Evolutionary conservation across 2,329 filamentous ascomycete species (phyloP), one percentile per base, ranked within the genome.

Genomic region (Phialophora verrucosa): DNA sequence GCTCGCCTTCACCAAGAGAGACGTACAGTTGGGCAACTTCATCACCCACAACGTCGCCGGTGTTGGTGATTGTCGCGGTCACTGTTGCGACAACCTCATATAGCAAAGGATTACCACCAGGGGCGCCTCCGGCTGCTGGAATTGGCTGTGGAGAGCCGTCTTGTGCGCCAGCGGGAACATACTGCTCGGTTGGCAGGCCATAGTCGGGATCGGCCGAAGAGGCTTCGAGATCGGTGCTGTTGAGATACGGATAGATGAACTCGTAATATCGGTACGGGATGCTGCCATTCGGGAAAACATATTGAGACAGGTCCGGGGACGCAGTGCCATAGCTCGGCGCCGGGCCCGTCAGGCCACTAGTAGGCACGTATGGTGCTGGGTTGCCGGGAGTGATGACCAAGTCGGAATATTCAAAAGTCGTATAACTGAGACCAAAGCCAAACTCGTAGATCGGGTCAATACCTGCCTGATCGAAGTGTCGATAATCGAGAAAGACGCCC

Each of bases 1-100:
- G 83, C 74, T 97, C 91, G 44, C 89, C 84, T 0, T 92, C 93
- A 58, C 93, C 94, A 2, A 96, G 90, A 32, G 85, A 88, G 62
- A 98, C 74, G 78, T 98, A 94, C 64, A 87, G 72, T 72, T 87
- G 84, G 5, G 82, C 81, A 54, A 87, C 83, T 69, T 86, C 84
- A 27, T 83, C 80, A 42, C 83, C 84, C 14, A 71, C 71, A 50
- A 83, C 74, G 3, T 72, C 71, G 27, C 84, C 84, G 1, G 81
- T 83, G 75, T 86, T 87, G 25, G 78, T 81, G 68, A 87, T 78
- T 5, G 79, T 83, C 2, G 80, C 83, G 5, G 77, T 78, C 44
- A 86, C 79, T 27, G 78, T 77, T 69, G 83, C 83, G 10, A 85
- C 76, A 38, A 79, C 77, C 25, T 85, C 81, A 64, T 83, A 87